Conservation (phyloP, 2,329 filamentous ascomycete genomes). For the Fusarium chuoi region DNA sequence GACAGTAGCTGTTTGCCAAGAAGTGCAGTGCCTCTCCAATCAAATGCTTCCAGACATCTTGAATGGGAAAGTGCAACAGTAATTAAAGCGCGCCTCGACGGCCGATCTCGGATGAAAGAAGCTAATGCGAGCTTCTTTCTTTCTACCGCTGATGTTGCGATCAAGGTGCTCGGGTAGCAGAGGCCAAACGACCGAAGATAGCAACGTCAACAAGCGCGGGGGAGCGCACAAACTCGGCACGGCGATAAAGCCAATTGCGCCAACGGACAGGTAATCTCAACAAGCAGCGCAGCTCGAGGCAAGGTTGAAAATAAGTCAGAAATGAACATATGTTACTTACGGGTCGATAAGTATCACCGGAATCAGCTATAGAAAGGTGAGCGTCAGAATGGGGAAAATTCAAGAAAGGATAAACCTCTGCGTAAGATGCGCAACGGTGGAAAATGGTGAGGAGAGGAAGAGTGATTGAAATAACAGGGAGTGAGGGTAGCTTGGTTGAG, state of each 20-base stretch:
- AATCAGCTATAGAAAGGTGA: slow-evolving; percentile 64
- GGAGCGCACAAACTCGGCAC: slow-evolving; percentile 33
- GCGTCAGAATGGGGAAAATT: slow-evolving; percentile 39
- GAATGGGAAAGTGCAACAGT: slow-evolving; percentile 2
- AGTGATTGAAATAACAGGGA: slow-evolving; percentile 49
- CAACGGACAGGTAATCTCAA: slow-evolving; percentile 2
- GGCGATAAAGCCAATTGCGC: slow-evolving; percentile 28
- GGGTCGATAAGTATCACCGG: slow-evolving; percentile 70
- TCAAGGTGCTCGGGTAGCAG: slow-evolving; percentile 31
- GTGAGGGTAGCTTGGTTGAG: slow-evolving; percentile 44
- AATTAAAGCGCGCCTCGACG: slow-evolving; percentile 23
- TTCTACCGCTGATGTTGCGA: slow-evolving; percentile 25
- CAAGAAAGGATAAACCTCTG: slow-evolving; percentile 38
- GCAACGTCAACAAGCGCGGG: slow-evolving; percentile 35
- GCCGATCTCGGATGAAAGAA: slow-evolving; percentile 39
- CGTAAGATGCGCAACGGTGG: slow-evolving; percentile 39
- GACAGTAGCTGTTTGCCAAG: background rate
- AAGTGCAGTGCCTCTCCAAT: slow-evolving; percentile 5
- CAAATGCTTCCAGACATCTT: background rate
- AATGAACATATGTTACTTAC: slow-evolving; percentile 55
- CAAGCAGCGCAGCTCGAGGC: slow-evolving; percentile 6
- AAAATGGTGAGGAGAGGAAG: slow-evolving; percentile 42
- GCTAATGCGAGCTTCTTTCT: slow-evolving; percentile 24
- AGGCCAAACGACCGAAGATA: slow-evolving; percentile 30
- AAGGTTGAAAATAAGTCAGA: slow-evolving; percentile 14